Conservation (phyloP, 2,329 filamentous ascomycete genomes). For the Pseudogymnoascus sp. region DNA sequence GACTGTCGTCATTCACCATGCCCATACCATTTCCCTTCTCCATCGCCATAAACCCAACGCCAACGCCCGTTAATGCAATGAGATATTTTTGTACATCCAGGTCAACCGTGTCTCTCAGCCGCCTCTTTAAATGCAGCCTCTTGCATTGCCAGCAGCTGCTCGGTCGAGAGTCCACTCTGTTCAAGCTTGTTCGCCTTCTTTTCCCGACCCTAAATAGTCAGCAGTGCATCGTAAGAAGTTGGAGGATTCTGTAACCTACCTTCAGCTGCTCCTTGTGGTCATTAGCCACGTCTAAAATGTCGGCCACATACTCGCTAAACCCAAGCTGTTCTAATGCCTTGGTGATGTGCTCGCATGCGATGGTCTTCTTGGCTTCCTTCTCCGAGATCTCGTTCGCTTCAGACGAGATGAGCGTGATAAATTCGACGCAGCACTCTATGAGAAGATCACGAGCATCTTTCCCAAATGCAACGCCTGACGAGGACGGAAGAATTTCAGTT, state of each 20-base stretch:
- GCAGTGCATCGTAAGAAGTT: conserved; percentile 14
- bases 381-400: conserved; percentile 99
- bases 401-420: conserved; percentile 96
- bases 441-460: conserved; percentile 92
- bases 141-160: conserved; percentile 81
- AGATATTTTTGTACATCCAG: not conserved
- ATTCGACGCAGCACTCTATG: conserved; percentile 98
- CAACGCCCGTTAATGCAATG: conserved; percentile 9
- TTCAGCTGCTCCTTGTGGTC: conserved; percentile 92
- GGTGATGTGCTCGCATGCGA: conserved; percentile 95
- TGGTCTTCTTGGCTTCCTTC: conserved; percentile 98
- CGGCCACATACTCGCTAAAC: conserved; percentile 84
- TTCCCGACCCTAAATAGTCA: conserved; percentile 63
- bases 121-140: conserved; percentile 85
- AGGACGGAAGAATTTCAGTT: conserved; percentile 77
- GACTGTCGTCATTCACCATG: not conserved
- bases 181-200: conserved; percentile 98
- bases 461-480: conserved; percentile 74
- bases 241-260: conserved; percentile 42
- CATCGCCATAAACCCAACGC: conserved; percentile 7
- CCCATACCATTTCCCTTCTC: not conserved
- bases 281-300: conserved; percentile 76
- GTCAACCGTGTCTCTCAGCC: conserved; percentile 28
- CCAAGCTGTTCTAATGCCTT: conserved; percentile 88
- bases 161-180: conserved; percentile 83